These are phyloP conservation scores for Xylariaceae sp. DNA, from an alignment of 2,329 filamentous ascomycete species.

Conservation along the genomic window DNA sequence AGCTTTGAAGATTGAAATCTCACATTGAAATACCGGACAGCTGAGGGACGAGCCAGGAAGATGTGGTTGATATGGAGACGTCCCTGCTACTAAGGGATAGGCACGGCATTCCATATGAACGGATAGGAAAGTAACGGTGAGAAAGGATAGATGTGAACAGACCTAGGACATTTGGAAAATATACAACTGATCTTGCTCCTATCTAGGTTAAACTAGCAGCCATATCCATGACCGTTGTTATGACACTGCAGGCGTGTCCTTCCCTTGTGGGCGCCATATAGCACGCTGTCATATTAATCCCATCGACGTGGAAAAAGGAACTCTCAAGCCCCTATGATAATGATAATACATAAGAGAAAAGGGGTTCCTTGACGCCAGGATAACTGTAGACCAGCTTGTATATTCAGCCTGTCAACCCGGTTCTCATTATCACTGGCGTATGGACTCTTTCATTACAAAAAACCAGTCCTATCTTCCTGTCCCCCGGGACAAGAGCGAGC, in stretches of 20 bases:
- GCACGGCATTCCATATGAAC: too few species aligned
- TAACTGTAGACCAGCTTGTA: not conserved
- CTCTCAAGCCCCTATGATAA: not conserved
- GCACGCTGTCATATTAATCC: not conserved
- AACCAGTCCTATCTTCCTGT: too few species aligned
- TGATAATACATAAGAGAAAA: slow-evolving; percentile 19
- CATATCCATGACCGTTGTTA: not conserved
- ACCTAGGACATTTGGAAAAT: not conserved
- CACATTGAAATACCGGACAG: too few species aligned
- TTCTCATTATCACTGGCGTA: too few species aligned
- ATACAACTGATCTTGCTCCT: not conserved
- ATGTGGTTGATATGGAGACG: too few species aligned
- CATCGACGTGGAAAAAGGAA: not conserved
- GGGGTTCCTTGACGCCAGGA: not conserved
- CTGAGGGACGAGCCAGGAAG: too few species aligned
- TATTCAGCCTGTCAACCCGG: not conserved
- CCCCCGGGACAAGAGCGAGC: not conserved
- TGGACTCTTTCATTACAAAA: too few species aligned
- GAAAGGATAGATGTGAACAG: not conserved
- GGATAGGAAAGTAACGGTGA: not conserved
- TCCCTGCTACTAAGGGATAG: too few species aligned
- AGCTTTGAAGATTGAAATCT: too few species aligned
- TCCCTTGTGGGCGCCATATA: not conserved
- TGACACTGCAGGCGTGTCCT: not conserved
- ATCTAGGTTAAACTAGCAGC: not conserved